Base-by-base conservation (phyloP, 75 land plant species). In the Cunninghamia lanceolata region DNA sequence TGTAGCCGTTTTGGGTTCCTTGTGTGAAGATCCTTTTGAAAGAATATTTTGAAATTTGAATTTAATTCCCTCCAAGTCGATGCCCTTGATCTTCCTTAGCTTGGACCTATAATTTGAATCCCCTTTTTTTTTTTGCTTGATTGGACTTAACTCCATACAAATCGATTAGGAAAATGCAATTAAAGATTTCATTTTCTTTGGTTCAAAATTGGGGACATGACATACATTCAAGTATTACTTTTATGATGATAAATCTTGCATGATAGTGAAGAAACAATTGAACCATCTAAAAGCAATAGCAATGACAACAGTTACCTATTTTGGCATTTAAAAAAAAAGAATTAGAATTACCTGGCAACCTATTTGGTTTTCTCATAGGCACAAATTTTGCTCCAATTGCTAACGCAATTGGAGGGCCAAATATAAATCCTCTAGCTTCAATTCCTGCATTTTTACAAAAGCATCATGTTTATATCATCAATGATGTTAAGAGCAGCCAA, bases 361-460 rank as follows among this genome's bases (percentile, higher is more conserved):
- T 93, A 40, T 84, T 89, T 9, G 98, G 96, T 89, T 96, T 96
- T 56, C 98, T 86, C 83, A 95, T 79, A 36, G 98, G 96, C 16
- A 96, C 95, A 90, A 96, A 96, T 86, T 96, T 96, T 36, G 98
- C 98, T 50, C 96, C 98, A 86, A 96, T 91, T 14, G 93, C 96
- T 68, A 96, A 90, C 1, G 99, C 99, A 89, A 97, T 93, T 10
- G 99, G 90, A 66, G 99, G 97, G 38, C 99, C 99, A 91, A 97
- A 97, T 66, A 97, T 92, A 79, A 97, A 97, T 30, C 99, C 99
- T 85, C 99, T 91, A 25, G 99, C 99, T 87, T 97, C 99, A 85
- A 95, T 85, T 30, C 97, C 99, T 96, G 91, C 89, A 88, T 14
- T 14, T 32, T 43, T 19, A 39, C 40, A 42, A 30, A n/a, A 47